Percentiles rank a stretch among this genome's conserved stretches.
Evolutionary conservation across 495 filamentous ascomycete genomes (phyloP).

Genomic region (Penicillium desertorum): DNA sequence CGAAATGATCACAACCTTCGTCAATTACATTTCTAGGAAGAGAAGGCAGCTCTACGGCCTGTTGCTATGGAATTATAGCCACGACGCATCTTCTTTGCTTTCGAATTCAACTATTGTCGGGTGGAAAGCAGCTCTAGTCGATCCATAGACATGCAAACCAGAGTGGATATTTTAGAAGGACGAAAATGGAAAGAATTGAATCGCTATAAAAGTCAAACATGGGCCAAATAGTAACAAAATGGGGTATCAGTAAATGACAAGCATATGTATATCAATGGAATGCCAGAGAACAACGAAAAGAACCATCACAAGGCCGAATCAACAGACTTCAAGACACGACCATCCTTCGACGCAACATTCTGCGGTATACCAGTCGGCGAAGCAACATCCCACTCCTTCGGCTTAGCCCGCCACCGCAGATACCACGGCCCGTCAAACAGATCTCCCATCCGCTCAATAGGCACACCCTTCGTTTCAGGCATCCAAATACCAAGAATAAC

Average conservation of each 20-base stretch:
- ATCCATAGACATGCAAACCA: neutral
- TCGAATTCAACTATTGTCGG: too few species aligned
- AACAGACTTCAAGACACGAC: neutral
- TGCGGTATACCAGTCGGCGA: constrained; percentile 13
- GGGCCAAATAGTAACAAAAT: neutral
- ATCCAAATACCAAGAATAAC: constrained; percentile 47
- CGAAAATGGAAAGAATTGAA: neutral
- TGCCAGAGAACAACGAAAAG: neutral
- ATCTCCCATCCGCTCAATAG: constrained; percentile 49
- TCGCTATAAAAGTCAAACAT: neutral
- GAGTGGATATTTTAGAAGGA: neutral
- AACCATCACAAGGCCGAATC: neutral
- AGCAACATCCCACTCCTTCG: constrained; percentile 8
- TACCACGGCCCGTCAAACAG: constrained; percentile 48
- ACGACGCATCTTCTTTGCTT: too few species aligned
- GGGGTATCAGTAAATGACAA: constrained; percentile 7
- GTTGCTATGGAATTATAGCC: too few species aligned
- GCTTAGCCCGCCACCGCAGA: constrained; percentile 40
- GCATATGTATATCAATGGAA: neutral
- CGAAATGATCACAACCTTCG: too few species aligned
- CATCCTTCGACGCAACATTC: constrained; percentile 8
- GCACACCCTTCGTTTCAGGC: constrained; percentile 47
- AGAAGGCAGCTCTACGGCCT: too few species aligned
- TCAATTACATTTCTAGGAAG: too few species aligned
- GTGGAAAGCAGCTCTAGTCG: neutral